Percentiles rank a stretch among this genome's conserved stretches.
Evolutionary conservation across 2,329 filamentous ascomycete genomes (phyloP).

Genomic region (Eutypella sp.): DNA sequence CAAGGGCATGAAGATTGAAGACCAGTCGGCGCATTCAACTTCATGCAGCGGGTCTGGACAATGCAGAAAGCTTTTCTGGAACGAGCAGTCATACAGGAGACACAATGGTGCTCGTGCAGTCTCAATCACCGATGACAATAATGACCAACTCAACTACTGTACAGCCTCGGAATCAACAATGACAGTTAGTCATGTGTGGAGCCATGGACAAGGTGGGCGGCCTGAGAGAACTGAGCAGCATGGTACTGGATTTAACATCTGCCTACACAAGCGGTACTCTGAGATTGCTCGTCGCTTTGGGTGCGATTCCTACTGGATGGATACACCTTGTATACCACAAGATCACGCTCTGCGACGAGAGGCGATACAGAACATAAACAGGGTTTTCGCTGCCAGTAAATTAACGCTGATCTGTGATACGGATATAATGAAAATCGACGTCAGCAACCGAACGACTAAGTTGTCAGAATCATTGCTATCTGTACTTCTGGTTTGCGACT

Average conservation of each 20-base stretch:
- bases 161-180: constrained; percentile 5
- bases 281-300: constrained; percentile 11
- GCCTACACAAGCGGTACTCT: constrained; percentile 18
- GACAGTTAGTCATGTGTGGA: constrained; percentile 20
- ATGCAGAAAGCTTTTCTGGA: not conserved
- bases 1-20: not conserved
- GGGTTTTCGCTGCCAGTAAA: constrained; percentile 16
- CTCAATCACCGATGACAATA: not conserved
- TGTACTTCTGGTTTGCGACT: constrained; percentile 18
- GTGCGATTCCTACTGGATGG: constrained; percentile 26
- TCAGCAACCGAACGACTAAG: constrained; percentile 1
- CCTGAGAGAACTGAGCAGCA: constrained; percentile 7
- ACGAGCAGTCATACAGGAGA: not conserved
- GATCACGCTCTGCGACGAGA: constrained; percentile 17
- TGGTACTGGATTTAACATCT: constrained; percentile 15
- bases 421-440: constrained; percentile 21
- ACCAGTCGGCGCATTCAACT: not conserved
- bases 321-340: constrained; percentile 21
- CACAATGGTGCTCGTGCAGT: not conserved
- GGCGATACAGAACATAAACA: constrained; percentile 18
- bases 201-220: constrained; percentile 19
- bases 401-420: constrained; percentile 17
- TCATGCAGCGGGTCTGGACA: not conserved
- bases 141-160: not conserved
- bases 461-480: constrained; percentile 12